Percentiles rank a stretch among this genome's conserved stretches.
These are phyloP conservation scores for Termitomyces sp. DNA, from an alignment of 1,284 basidiomycete genomes.

Conservation along the genomic window DNA sequence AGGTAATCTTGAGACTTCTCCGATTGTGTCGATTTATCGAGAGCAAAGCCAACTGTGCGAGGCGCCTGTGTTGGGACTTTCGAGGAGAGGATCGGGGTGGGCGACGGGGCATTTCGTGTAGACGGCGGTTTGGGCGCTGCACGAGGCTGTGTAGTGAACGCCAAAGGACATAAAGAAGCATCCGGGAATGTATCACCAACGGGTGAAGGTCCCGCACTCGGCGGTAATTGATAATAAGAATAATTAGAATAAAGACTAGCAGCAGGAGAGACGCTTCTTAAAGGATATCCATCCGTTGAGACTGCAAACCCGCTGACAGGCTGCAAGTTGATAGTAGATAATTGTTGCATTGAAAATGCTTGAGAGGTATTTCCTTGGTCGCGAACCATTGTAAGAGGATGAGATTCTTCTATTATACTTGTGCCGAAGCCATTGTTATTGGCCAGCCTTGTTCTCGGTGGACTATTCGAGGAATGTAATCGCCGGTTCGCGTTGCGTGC, in stretches of 20 bases:
- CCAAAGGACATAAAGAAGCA: constrained; percentile 18
- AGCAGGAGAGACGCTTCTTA: constrained; percentile 32
- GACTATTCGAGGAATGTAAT: constrained; percentile 16
- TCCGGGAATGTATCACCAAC: constrained; percentile 20
- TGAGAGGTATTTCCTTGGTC: background rate
- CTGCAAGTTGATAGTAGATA: background rate
- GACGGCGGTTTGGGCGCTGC: constrained; percentile 12
- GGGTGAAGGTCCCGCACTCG: constrained; percentile 39
- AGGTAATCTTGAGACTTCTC: constrained; percentile 57
- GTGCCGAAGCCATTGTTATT: background rate
- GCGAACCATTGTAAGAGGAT: background rate
- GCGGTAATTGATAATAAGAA: constrained; percentile 55
- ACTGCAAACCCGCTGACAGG: background rate
- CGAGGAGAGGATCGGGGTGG: constrained; percentile 4
- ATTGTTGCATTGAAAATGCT: background rate
- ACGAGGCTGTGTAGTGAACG: constrained; percentile 13
- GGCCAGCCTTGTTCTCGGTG: background rate
- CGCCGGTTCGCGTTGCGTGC: constrained; percentile 46
- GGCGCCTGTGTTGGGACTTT: constrained; percentile 9
- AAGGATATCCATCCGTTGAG: constrained; percentile 10
- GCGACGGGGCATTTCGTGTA: constrained; percentile 11
- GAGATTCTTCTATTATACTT: background rate
- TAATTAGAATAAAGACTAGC: constrained; percentile 59
- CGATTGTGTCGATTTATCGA: constrained; percentile 1
- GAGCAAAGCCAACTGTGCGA: background rate